These are phyloP conservation scores for Aureobasidium sp. DNA, from an alignment of 2,329 filamentous ascomycete species.

Conservation along the genomic window DNA sequence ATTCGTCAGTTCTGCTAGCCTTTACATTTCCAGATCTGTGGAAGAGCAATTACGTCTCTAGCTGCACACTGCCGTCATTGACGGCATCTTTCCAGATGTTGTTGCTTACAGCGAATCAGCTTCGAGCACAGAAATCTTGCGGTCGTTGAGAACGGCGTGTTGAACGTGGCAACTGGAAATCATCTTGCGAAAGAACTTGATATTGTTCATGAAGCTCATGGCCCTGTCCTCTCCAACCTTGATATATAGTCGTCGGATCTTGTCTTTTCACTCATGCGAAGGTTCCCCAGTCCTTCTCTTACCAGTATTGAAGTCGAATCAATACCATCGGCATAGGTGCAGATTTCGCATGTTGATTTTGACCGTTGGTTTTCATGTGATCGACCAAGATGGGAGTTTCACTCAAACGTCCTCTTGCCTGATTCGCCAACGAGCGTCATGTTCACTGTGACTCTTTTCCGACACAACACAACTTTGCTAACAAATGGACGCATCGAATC, in stretches of 20 bases:
- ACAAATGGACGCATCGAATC: no score
- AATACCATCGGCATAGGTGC: neutral
- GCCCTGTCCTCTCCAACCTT: neutral
- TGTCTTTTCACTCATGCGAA: neutral
- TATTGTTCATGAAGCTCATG: neutral
- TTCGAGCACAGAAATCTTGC: neutral
- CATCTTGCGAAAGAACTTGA: neutral
- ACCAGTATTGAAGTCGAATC: neutral
- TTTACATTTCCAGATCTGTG: neutral
- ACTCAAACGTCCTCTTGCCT: neutral
- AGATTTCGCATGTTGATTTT: neutral
- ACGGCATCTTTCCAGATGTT: neutral
- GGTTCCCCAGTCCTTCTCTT: neutral
- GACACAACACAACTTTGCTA: no score
- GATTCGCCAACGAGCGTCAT: neutral
- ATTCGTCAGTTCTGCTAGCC: neutral
- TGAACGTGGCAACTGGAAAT: neutral
- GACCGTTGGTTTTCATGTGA: slow-evolving; percentile 5
- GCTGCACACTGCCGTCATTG: slow-evolving; percentile 7
- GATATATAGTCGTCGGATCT: neutral
- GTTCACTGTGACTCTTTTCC: neutral
- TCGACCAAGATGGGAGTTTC: neutral
- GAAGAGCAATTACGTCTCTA: neutral
- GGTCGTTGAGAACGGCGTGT: neutral
- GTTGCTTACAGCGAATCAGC: neutral